Evolutionary conservation across 352 stramenopile genomes (phyloP).

Genomic region (Phytophthora megakarya): DNA sequence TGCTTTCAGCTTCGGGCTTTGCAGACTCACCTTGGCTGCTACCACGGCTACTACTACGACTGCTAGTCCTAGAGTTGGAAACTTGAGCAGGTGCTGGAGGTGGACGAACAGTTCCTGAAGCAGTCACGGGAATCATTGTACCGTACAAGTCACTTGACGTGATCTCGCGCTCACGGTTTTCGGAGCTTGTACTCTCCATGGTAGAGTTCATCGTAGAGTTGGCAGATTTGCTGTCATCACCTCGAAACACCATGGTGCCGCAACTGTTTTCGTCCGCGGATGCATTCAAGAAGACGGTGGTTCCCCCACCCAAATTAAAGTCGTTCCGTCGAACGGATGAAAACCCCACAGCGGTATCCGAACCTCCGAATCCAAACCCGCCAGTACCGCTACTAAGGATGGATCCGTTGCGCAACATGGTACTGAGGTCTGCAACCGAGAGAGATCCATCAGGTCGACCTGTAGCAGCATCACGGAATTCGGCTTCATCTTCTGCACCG

Average conservation of each 20-base stretch:
- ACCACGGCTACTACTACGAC: constrained; percentile 13
- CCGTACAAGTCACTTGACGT: constrained; percentile 66
- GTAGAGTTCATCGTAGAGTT: constrained; percentile 24
- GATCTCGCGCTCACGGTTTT: constrained; percentile 34
- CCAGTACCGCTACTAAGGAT: constrained; percentile 22
- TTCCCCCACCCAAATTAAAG: constrained; percentile 24
- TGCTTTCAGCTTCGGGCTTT: constrained; percentile 25
- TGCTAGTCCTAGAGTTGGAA: constrained; percentile 28
- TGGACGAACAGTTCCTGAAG: constrained; percentile 18
- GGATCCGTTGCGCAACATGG: constrained; percentile 57
- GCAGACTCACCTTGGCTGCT: constrained; percentile 20
- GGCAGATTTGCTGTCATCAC: constrained; percentile 21
- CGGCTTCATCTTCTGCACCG: constrained; percentile 55
- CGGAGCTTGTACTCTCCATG: constrained; percentile 11
- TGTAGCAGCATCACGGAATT: constrained; percentile 56
- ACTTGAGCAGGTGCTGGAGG: constrained; percentile 26
- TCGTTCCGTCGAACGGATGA: constrained; percentile 30
- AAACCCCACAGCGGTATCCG: constrained; percentile 39
- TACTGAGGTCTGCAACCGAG: constrained; percentile 66
- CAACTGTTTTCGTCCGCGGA: constrained; percentile 20
- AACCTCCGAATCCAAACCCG: constrained; percentile 23
- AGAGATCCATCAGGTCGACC: constrained; percentile 62
- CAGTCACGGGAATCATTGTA: constrained; percentile 49
- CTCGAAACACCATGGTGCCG: constrained; percentile 64
- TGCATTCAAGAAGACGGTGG: constrained; percentile 30